These are phyloP conservation scores for Hagleromyces aurorensis DNA, from an alignment of 805 yeast genomes.

Conservation along the genomic window DNA sequence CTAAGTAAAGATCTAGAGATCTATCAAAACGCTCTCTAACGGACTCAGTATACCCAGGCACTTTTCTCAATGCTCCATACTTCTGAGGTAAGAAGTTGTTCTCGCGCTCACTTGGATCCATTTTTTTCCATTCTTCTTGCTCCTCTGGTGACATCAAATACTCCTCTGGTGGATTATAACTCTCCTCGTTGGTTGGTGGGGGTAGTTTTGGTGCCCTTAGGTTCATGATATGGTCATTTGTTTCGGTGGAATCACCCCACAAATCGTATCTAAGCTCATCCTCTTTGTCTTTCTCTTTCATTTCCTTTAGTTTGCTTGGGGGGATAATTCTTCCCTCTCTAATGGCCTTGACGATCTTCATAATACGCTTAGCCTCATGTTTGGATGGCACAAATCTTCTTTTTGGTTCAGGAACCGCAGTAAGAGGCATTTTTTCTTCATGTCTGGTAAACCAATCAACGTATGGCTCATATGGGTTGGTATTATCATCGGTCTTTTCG, in stretches of 20 bases:
- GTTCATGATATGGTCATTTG: constrained; percentile 73
- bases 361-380: constrained; percentile 90
- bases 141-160: constrained; percentile 79
- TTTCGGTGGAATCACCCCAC: constrained; percentile 69
- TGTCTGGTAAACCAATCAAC: constrained; percentile 92
- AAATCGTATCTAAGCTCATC: constrained; percentile 61
- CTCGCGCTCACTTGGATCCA: constrained; percentile 72
- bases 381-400: constrained; percentile 94
- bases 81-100: constrained; percentile 76
- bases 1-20: constrained; percentile 85
- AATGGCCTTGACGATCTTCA: constrained; percentile 94
- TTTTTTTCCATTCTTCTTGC: constrained; percentile 55
- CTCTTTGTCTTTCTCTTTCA: constrained; percentile 42
- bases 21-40: constrained; percentile 91
- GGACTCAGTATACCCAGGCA: constrained; percentile 83
- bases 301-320: constrained; percentile 48
- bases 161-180: constrained; percentile 97
- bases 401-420: constrained; percentile 95
- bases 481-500: constrained; percentile 69
- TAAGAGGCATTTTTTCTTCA: constrained; percentile 80
- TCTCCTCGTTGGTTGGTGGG: constrained; percentile 94
- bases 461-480: constrained; percentile 87
- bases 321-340: constrained; percentile 92
- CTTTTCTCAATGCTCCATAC: constrained; percentile 73
- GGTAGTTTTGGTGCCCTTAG: constrained; percentile 91